Conservation (phyloP, 768 basidiomycete species). For the Neoboletus subvelutipes region DNA sequence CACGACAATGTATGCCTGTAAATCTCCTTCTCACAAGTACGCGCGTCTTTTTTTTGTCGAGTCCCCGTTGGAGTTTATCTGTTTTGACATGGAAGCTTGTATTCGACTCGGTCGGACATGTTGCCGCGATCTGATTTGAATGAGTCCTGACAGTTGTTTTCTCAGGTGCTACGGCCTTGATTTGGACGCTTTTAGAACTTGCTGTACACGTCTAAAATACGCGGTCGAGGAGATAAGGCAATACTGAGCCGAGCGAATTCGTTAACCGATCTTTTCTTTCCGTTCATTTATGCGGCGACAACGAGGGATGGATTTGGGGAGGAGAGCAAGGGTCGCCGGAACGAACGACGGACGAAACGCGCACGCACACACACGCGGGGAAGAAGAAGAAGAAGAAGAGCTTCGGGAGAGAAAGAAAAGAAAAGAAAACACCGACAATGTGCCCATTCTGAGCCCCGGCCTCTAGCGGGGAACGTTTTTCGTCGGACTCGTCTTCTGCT, state of each 20-base stretch:
- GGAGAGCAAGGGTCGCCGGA: neutral
- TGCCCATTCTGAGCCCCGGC: conserved; percentile 11
- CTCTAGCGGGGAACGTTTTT: neutral
- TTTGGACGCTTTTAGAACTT: neutral
- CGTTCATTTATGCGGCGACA: conserved; percentile 19
- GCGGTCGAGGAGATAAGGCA: conserved; percentile 23
- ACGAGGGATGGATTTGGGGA: neutral
- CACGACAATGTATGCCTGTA: neutral
- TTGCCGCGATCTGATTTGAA: neutral
- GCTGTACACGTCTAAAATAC: neutral
- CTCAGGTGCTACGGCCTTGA: neutral
- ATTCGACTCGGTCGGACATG: neutral
- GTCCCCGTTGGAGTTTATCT: neutral
- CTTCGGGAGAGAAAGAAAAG: neutral
- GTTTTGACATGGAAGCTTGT: neutral
- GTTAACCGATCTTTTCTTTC: neutral
- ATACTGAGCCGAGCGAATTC: conserved; percentile 16
- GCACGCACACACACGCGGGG: neutral
- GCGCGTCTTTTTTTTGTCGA: no score
- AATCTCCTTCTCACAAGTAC: neutral
- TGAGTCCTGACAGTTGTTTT: neutral
- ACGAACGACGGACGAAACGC: neutral
- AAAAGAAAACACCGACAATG: conserved; percentile 8
- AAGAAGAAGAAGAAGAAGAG: neutral
- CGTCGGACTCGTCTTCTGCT: neutral